A percentile compares a stretch with the other conserved stretches of the same genome.
phyloP scores from a whole-genome alignment of 1,284 basidiomycete genomes.

The Xanthoconium separans region DNA sequence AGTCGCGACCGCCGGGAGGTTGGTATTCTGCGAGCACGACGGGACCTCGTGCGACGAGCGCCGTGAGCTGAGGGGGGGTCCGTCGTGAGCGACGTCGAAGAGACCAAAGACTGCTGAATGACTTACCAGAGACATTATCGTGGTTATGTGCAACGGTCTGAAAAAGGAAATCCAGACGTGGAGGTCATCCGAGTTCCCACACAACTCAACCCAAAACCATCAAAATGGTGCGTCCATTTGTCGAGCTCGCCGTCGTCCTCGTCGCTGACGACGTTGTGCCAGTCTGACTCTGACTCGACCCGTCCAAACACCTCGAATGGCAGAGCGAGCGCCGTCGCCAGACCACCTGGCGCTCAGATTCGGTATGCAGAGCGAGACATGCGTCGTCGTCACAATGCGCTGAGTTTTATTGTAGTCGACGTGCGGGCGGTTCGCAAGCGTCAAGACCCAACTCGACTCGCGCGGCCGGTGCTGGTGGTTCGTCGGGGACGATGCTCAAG shows the following conservation, averaged over 20 bases:
- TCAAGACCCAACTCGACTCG: constrained; percentile 86
- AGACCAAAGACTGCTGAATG: not conserved
- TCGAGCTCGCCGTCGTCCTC: not conserved
- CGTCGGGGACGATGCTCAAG: constrained; percentile 97
- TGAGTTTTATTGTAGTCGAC: constrained; percentile 55
- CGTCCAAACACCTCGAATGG: constrained; percentile 41
- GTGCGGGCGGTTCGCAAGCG: constrained; percentile 67
- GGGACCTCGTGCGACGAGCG: constrained; percentile 80
- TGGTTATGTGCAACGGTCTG: too few species aligned
- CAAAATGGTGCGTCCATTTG: constrained; percentile 25
- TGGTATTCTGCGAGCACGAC: constrained; percentile 84
- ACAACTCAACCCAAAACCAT: constrained; percentile 5
- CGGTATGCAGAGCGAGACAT: constrained; percentile 49
- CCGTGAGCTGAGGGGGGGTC: constrained; percentile 64
- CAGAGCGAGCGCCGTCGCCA: constrained; percentile 51
- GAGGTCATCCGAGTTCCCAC: constrained; percentile 21
- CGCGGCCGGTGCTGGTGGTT: constrained; percentile 94
- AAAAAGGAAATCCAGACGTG: constrained; percentile 19
- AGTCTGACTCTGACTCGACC: constrained; percentile 68
- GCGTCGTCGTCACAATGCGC: not conserved
- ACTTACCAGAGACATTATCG: constrained; percentile 24
- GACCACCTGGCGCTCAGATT: constrained; percentile 75
- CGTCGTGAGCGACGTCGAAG: not conserved
- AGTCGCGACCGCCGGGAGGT: constrained; percentile 68
- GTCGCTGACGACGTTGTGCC: not conserved